Evolutionary conservation across 345 rosid species (phyloP), one percentile per base, ranked within the genome.

Genomic region (Melaleuca alternifolia): DNA sequence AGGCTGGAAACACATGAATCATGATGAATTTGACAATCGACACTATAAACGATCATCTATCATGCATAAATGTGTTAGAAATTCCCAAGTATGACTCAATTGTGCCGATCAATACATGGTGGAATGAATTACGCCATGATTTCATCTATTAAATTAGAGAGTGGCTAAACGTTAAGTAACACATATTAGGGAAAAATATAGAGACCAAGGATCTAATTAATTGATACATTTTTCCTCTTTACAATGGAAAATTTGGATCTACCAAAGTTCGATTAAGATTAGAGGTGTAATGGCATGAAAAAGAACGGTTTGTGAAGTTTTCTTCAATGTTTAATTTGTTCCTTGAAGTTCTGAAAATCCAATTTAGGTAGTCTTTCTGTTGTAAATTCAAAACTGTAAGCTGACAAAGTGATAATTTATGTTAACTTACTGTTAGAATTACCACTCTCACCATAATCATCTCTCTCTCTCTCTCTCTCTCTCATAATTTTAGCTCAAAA

Each of bases 1-100:
- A 92, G 10, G 91, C 92, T 89, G 90, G 85, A 41, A 7, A 62
- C 46, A 85, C 10, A 50, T 11, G 54, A 46, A 59, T n/a, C n/a
- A 13, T 59, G 33, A 59, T 59, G 65, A 54, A 18, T 16, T 33
- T 5, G 79, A 37, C 48, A 4, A 10, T 37, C 20, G 20, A 41
- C 41, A 41, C 41, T 41, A 5, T 11, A n/a, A 33, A 0, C 24
- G 48, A 71, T 71, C 48, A 71, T 20, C 13, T 71, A 33, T 71
- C 41, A 33, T 71, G 13, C 18, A 18, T 65, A 10, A 9, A 8
- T 11, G 26, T 18, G 79, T 37, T 33, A 5, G 79, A 37, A 71
- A 71, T 71, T 65, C 46, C 77, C 77, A 13, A 65, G 77, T 3
- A 65, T 18, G 77, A 65, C 10, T 18, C 8, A 65, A 11, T 65